Evolutionary conservation across 1,284 basidiomycete species (phyloP).

Genomic region (Peniophora sp.): DNA sequence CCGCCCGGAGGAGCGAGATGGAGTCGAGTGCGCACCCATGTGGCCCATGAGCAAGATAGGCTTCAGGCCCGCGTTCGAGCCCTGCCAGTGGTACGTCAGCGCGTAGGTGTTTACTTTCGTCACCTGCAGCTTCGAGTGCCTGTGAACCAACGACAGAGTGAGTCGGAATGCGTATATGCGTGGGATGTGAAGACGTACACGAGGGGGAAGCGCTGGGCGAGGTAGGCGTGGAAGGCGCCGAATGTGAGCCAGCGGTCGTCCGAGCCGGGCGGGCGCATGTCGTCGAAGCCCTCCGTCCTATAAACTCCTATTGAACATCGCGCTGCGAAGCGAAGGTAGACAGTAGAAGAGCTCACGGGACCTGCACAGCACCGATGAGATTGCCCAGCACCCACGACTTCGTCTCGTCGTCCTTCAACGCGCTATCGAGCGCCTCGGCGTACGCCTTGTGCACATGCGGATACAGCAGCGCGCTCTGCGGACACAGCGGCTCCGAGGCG

Average conservation of each 20-base stretch:
- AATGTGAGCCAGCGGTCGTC: neutral
- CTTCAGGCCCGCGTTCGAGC: neutral
- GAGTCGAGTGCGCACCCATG: neutral
- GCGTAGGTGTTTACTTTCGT: neutral
- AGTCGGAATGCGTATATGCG: neutral
- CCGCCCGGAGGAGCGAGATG: no score
- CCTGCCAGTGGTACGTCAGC: neutral
- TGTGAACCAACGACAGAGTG: neutral
- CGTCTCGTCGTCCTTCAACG: conserved; percentile 27
- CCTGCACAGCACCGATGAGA: neutral
- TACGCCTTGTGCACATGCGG: conserved; percentile 21
- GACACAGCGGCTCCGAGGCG: conserved; percentile 14
- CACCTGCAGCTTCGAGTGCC: neutral
- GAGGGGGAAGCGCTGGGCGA: neutral
- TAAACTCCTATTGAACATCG: neutral
- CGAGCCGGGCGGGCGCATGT: neutral
- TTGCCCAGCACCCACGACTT: conserved; percentile 16
- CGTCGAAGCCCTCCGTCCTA: neutral
- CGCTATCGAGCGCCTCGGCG: conserved; percentile 23
- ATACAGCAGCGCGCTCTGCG: conserved; percentile 18
- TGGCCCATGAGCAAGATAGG: neutral
- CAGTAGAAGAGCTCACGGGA: neutral
- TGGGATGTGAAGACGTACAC: neutral
- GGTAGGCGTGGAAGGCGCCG: neutral
- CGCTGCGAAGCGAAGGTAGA: neutral